Percentiles rank a stretch among this genome's conserved stretches.
Conservation (phyloP, 495 filamentous ascomycete species). For the Niebla homalea region DNA sequence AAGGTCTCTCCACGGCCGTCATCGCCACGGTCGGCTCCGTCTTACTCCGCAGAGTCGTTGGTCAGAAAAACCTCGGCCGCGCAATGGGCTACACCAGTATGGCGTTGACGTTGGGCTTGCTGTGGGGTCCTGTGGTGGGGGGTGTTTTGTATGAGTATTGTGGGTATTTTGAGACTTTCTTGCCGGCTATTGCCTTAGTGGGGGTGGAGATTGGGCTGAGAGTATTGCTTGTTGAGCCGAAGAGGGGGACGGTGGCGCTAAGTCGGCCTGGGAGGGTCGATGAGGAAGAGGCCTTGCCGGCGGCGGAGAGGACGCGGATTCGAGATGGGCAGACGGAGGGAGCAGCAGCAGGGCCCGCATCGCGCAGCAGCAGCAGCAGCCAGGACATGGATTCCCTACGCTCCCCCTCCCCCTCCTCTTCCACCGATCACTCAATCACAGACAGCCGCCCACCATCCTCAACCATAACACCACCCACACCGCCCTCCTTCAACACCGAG, state of each 20-base stretch:
- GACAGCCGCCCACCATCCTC: too few species aligned
- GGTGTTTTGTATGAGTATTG: slow-evolving; percentile 4
- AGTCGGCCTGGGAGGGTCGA: not conserved
- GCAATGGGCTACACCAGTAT: slow-evolving; percentile 8
- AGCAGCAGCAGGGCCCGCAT: too few species aligned
- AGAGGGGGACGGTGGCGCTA: not conserved
- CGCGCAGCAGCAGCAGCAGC: too few species aligned
- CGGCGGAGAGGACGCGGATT: not conserved
- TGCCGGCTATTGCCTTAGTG: not conserved
- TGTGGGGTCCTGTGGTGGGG: slow-evolving; percentile 1
- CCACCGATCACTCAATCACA: too few species aligned
- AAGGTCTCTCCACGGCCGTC: slow-evolving; percentile 34
- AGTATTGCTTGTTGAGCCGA: too few species aligned
- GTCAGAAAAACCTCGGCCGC: slow-evolving; percentile 30
- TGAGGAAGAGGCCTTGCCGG: not conserved
- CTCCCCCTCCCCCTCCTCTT: too few species aligned
- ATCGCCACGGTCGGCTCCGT: slow-evolving; percentile 37
- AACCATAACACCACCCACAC: too few species aligned
- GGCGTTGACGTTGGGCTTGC: not conserved
- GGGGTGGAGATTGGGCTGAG: not conserved
- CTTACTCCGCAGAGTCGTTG: slow-evolving; percentile 32
- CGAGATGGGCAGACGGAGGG: slow-evolving; percentile 10
- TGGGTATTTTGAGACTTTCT: slow-evolving; percentile 1
- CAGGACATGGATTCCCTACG: too few species aligned
- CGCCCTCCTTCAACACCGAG: too few species aligned